Evolutionary conservation across 179 eudicot genomes (phyloP).

Genomic region (Amaranthus tricolor): DNA sequence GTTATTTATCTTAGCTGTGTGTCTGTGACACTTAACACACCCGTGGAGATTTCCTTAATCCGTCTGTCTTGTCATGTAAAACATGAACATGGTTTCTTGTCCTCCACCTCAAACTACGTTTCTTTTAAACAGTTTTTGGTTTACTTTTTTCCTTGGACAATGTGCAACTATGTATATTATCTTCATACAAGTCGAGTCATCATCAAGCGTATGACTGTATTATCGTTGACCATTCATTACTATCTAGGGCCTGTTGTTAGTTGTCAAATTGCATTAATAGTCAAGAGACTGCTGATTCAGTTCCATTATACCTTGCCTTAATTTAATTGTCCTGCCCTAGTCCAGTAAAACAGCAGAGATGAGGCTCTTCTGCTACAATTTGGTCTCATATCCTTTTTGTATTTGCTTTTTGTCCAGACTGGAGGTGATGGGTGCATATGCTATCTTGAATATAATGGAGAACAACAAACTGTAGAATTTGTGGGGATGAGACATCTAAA

Average conservation of each 20-base stretch:
- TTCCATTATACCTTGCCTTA: neutral
- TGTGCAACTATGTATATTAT: neutral
- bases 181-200: neutral
- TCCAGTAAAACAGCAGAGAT: neutral
- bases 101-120: neutral
- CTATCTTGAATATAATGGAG: conserved; percentile 69
- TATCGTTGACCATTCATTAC: neutral
- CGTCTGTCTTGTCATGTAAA: neutral
- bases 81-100: neutral
- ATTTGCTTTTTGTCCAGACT: conserved; percentile 46
- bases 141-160: neutral
- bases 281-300: neutral
- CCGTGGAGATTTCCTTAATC: neutral
- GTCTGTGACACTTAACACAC: too few relatives aligned
- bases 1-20: neutral
- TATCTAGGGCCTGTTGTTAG: neutral
- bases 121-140: neutral
- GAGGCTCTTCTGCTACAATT: neutral
- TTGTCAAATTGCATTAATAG: neutral
- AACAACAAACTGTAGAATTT: conserved; percentile 58
- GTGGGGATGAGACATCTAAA: conserved; percentile 91
- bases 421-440: conserved; percentile 99
- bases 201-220: neutral
- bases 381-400: neutral
- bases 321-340: neutral